Base-by-base conservation (phyloP, 2,329 filamentous ascomycete species). In the Sordariomycetes sp. region DNA sequence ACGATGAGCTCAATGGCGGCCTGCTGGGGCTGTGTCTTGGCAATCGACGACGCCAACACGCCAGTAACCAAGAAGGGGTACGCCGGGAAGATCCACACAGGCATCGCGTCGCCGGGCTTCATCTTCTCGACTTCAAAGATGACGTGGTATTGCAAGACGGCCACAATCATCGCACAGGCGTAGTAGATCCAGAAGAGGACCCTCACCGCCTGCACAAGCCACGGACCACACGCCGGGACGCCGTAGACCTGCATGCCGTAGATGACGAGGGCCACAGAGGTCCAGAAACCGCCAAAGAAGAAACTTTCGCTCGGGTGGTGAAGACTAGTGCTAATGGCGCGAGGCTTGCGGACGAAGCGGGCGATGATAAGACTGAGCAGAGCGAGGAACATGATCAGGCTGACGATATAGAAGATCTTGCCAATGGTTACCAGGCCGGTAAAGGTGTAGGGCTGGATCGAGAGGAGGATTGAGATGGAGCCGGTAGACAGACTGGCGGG, bases 401-500 rank as follows among this genome's bases (percentile, higher is more conserved):
- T 64, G 14, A 75, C 68, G 21, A 74, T n/a, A n/a, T n/a, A n/a
- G n/a, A n/a, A n/a, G n/a, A n/a, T n/a, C n/a, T n/a, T 63, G 1
- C 82, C 82, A 33, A 86, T 80, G 5, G 72, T 68, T 5, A 57
- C 51, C 2, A 86, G 59, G 0, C 81, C 81, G 0, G 59, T 49
- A 51, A 88, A 88, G 35, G 64, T 59, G 45, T 76, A 72, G 8
- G 82, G 82, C 33, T 76, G 74, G 4, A 68, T 66, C 29, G 64
- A 63, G 28, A 87, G 65, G 12, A 86, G 65, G 4, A 80, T 55
- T 0, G 81, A 72, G 2, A 87, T 55, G 0, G 80, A 80, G 21
- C 82, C 82, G 0, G 80, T 84, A 31, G 77, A 82, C 82, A 86
- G 86, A 3, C 79, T 79, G 21, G 76, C 62, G 2, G 80, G 82